Conservation (phyloP, 331 rosid species). For the Spiraea crenata region DNA sequence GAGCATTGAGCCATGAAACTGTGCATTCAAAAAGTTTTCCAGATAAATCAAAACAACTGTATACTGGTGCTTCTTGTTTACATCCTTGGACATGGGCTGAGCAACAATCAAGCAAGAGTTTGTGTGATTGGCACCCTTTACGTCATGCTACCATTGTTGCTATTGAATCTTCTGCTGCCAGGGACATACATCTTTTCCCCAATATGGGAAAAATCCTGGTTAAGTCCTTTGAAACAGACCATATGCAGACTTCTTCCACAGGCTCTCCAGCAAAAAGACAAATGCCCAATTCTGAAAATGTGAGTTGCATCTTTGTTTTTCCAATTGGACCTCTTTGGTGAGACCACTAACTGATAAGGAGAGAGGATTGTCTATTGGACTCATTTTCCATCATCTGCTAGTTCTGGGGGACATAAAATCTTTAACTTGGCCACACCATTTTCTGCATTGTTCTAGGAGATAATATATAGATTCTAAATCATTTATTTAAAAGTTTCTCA, state of each 20-base stretch:
- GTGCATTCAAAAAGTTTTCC: conserved; percentile 11
- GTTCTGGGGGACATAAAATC: not conserved
- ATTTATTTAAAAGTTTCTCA: not conserved
- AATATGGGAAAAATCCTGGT: conserved; percentile 29
- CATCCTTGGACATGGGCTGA: conserved; percentile 71
- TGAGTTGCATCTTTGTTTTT: conserved; percentile 34
- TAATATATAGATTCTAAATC: not conserved
- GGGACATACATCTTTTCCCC: conserved; percentile 69
- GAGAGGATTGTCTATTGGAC: not conserved
- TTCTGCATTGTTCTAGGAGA: not conserved
- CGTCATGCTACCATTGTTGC: conserved; percentile 82
- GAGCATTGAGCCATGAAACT: conserved; percentile 28
- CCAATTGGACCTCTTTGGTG: conserved; percentile 14
- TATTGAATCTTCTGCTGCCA: conserved; percentile 81
- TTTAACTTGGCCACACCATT: not conserved
- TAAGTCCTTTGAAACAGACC: conserved; percentile 34
- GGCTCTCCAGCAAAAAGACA: conserved; percentile 64
- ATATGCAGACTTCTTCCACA: conserved; percentile 24
- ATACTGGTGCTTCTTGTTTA: conserved; percentile 49
- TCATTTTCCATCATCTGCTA: not conserved
- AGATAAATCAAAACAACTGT: conserved; percentile 12
- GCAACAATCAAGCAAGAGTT: conserved; percentile 39
- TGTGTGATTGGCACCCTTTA: conserved; percentile 62
- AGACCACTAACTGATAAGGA: conserved; percentile 6
- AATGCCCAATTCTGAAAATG: conserved; percentile 45